phyloP scores from a whole-genome alignment of 495 filamentous ascomycete genomes.

The Cairneyella variabilis region DNA sequence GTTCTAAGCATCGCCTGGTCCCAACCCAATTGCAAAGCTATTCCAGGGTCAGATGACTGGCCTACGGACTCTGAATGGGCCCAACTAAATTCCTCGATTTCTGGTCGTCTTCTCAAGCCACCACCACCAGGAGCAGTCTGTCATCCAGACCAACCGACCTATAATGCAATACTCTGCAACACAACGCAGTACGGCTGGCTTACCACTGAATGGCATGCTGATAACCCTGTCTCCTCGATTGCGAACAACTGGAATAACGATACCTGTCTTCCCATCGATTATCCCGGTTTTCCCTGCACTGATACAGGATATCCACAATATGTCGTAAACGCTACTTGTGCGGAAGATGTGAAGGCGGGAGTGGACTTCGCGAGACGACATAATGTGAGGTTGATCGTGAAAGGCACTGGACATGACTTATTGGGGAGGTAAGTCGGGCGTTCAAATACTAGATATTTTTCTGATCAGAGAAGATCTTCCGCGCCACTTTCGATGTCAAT shows the following conservation, averaged over 20 bases:
- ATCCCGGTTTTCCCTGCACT: slow-evolving; percentile 28
- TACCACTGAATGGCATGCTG: slow-evolving; percentile 10
- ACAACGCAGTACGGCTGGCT: slow-evolving; percentile 29
- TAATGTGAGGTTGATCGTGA: slow-evolving; percentile 58
- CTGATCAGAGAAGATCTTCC: too few species aligned
- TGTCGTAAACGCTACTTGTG: slow-evolving; percentile 40
- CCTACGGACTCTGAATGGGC: slow-evolving; percentile 40
- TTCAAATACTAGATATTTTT: not conserved
- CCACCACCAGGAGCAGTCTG: slow-evolving; percentile 48
- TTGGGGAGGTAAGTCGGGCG: slow-evolving; percentile 41
- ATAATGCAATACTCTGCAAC: slow-evolving; percentile 33
- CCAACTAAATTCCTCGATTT: slow-evolving; percentile 39
- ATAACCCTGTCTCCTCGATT: not conserved
- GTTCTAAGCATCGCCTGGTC: not conserved
- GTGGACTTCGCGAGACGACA: slow-evolving; percentile 43
- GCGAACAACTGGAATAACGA: slow-evolving; percentile 38
- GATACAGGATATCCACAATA: slow-evolving; percentile 42
- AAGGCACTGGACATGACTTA: slow-evolving; percentile 59
- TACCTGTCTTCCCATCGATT: slow-evolving; percentile 40
- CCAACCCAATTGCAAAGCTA: slow-evolving; percentile 38
- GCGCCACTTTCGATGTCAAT: slow-evolving; percentile 47
- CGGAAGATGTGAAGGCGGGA: slow-evolving; percentile 36
- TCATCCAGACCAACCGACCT: slow-evolving; percentile 43
- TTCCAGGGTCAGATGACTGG: slow-evolving; percentile 43
- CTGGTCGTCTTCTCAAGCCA: slow-evolving; percentile 44